Evolutionary conservation across 2,329 filamentous ascomycete species (phyloP).

Genomic region (Celoporthe dispersa): DNA sequence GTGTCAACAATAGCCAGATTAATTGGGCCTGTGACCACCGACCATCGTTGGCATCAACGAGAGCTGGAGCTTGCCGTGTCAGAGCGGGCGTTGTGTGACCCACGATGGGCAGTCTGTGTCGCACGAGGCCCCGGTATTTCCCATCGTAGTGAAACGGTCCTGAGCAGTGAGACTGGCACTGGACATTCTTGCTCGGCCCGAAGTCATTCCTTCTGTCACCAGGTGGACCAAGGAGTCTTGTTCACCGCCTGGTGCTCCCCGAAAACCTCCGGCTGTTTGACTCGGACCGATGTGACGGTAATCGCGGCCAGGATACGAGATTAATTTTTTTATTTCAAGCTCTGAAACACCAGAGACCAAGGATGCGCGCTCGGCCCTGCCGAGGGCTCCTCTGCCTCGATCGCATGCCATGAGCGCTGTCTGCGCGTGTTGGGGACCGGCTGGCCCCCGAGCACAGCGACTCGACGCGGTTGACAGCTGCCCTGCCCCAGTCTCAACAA

Average conservation of each 20-base stretch:
- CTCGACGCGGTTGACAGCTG: background rate
- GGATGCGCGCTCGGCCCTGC: background rate
- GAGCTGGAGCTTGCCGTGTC: background rate
- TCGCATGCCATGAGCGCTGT: background rate
- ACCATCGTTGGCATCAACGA: background rate
- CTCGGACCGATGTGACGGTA: background rate
- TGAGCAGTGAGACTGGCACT: background rate
- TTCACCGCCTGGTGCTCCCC: background rate
- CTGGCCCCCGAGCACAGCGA: background rate
- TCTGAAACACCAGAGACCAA: background rate
- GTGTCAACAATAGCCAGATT: too few species aligned
- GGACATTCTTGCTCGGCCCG: background rate
- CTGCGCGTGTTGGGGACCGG: background rate
- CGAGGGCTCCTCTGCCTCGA: background rate
- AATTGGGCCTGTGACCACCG: background rate
- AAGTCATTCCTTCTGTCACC: background rate
- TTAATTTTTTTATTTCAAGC: too few species aligned
- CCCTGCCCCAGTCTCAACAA: background rate
- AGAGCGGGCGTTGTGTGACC: background rate
- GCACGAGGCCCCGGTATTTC: background rate
- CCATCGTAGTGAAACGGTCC: background rate
- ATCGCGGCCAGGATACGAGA: background rate
- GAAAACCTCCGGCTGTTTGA: background rate
- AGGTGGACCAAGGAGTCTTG: background rate
- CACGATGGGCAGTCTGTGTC: background rate